Conservation (phyloP, 2,329 filamentous ascomycete species). For the Aureobasidium zeae region DNA sequence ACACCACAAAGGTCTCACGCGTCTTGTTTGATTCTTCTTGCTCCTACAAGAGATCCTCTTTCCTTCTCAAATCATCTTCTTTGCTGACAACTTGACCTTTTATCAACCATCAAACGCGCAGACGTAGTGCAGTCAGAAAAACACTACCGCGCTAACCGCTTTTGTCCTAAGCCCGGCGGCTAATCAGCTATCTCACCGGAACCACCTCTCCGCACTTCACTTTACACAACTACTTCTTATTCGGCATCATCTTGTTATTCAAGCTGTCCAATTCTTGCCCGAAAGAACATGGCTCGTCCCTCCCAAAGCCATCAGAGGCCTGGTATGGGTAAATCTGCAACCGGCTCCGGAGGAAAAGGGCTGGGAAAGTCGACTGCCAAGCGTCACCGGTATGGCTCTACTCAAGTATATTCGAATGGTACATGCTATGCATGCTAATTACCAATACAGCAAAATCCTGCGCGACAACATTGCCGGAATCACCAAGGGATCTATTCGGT, state of each 20-base stretch:
- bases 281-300: not conserved
- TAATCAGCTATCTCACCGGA: slow-evolving; percentile 6
- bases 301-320: not conserved
- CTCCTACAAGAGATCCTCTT: not conserved
- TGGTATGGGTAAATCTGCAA: not conserved
- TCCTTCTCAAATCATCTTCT: not conserved
- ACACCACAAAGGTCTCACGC: not conserved
- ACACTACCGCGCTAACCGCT: not conserved
- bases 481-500: slow-evolving; percentile 13
- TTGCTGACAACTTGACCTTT: not conserved
- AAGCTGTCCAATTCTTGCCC: not conserved
- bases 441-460: slow-evolving; percentile 12
- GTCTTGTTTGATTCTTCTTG: not conserved
- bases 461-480: slow-evolving; percentile 16
- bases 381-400: slow-evolving; percentile 1
- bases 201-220: not conserved
- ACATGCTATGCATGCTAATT: slow-evolving; percentile 5
- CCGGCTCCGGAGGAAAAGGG: slow-evolving; percentile 4
- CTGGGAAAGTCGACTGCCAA: slow-evolving; percentile 3
- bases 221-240: not conserved
- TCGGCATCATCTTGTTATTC: not conserved
- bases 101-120: not conserved
- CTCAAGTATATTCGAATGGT: no score
- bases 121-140: slow-evolving; percentile 8
- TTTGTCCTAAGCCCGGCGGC: not conserved